These are phyloP conservation scores for Boletus semigastroideus DNA, from an alignment of 1,284 basidiomycete species.

Conservation along the genomic window DNA sequence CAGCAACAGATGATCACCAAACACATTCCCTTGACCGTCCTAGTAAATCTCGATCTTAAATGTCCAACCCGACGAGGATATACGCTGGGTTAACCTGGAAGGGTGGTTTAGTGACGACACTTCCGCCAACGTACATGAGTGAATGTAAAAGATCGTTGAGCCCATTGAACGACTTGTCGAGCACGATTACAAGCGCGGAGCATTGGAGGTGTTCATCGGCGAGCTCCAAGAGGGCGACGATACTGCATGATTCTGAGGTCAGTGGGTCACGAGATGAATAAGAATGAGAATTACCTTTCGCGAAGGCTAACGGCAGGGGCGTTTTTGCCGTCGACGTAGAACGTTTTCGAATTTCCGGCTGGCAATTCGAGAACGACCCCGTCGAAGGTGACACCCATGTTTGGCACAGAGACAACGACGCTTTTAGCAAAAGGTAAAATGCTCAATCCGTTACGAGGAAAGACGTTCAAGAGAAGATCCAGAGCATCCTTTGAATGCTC, in stretches of 20 bases:
- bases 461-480: slow-evolving; percentile 73
- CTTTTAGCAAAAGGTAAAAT: slow-evolving; percentile 69
- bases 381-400: slow-evolving; percentile 65
- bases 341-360: slow-evolving; percentile 57
- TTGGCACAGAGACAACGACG: slow-evolving; percentile 68
- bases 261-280: background rate
- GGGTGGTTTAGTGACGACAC: slow-evolving; percentile 71
- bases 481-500: slow-evolving; percentile 60
- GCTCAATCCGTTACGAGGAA: slow-evolving; percentile 65
- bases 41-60: slow-evolving; percentile 38
- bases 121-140: slow-evolving; percentile 81
- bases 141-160: slow-evolving; percentile 70
- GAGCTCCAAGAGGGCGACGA: slow-evolving; percentile 79
- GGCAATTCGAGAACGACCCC: slow-evolving; percentile 76
- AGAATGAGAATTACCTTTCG: slow-evolving; percentile 58
- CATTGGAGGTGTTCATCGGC: slow-evolving; percentile 78
- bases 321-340: slow-evolving; percentile 80
- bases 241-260: slow-evolving; percentile 42
- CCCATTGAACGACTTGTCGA: slow-evolving; percentile 58
- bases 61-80: slow-evolving; percentile 76
- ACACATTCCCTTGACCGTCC: slow-evolving; percentile 33
- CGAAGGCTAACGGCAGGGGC: slow-evolving; percentile 72
- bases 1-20: slow-evolving; percentile 22
- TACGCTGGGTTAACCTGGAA: slow-evolving; percentile 70
- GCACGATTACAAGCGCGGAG: slow-evolving; percentile 71